Evolutionary conservation across 2,329 filamentous ascomycete species (phyloP), one percentile per base, ranked within the genome.

Genomic region (Coniella lustricola): DNA sequence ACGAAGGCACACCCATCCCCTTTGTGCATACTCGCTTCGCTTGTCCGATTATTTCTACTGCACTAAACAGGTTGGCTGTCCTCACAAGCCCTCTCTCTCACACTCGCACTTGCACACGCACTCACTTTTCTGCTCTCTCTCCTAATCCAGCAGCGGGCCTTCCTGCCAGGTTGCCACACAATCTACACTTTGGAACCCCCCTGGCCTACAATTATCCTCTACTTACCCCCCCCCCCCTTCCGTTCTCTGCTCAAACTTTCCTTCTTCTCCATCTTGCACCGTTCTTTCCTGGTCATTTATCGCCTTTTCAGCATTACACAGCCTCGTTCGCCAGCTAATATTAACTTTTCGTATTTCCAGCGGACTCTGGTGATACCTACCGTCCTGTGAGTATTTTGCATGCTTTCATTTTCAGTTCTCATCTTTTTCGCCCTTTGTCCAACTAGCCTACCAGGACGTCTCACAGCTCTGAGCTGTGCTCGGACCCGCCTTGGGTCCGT

Each of bases 321-420:
- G 21, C 34, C 40, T 42, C 36, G 35, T 48, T 39, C 22, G 34
- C 13, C n/a, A 37, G 55, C 54, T 52, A 29, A 29, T 63, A 71
- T 69, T 75, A 69, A 72, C 69, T 45, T 59, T 54, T 34, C 47
- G 55, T 60, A 57, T 55, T 54, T 66, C 60, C 66, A 81, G 77
- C 77, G 64, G 77, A 81, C 60, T 73, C 75, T 59, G 74, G 74
- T 66, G 77, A 81, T 61, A 81, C 69, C 56, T 81, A 81, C 66
- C 76, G 77, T 65, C 75, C 77, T 61, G 77, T 77, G 67, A 76
- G 74, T 75, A 56, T 49, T 46, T 45, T 48, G 21, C 39, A 22
- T 37, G 34, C 42, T 35, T 32, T 25, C 33, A n/a, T 20, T 25
- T 42, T 33, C 32, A 12, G 20, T 43, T 8, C 17, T 35, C 14